Percentiles rank a stretch among this genome's conserved stretches.
Evolutionary conservation across 2,329 filamentous ascomycete species (phyloP).

Genomic region (Ophiostoma perfectum): DNA sequence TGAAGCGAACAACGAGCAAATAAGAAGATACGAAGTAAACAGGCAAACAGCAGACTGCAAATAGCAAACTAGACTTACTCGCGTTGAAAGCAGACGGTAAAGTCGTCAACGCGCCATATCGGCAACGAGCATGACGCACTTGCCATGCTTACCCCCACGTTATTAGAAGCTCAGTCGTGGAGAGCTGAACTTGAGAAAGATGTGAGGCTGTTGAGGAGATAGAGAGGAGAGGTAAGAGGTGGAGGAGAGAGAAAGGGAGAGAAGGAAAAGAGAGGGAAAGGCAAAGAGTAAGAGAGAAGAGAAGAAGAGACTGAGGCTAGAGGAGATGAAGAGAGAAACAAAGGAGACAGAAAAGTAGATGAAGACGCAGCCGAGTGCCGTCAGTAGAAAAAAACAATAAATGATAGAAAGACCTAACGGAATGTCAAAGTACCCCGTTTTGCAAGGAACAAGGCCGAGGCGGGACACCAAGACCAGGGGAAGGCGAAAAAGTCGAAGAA

Average conservation of each 20-base stretch:
- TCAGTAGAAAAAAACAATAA: background rate
- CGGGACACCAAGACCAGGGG: conserved; percentile 11
- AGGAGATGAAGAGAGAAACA: background rate
- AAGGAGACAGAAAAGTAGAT: conserved; percentile 1
- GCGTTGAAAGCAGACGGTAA: conserved; percentile 57
- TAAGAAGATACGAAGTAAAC: too few relatives aligned
- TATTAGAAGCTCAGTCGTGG: conserved; percentile 9
- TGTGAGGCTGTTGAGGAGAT: background rate
- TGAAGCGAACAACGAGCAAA: background rate
- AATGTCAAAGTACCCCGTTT: conserved; percentile 10
- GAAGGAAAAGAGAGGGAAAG: background rate
- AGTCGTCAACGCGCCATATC: conserved; percentile 60
- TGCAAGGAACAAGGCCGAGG: conserved; percentile 8
- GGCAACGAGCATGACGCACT: conserved; percentile 54
- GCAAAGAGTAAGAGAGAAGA: background rate
- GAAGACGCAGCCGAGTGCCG: conserved; percentile 11
- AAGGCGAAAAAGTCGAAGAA: conserved; percentile 11
- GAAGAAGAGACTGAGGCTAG: too few relatives aligned
- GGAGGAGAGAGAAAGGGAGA: background rate
- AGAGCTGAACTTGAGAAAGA: conserved; percentile 8
- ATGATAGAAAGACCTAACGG: background rate
- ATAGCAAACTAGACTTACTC: conserved; percentile 50
- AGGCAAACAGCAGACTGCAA: background rate
- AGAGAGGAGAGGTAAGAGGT: background rate
- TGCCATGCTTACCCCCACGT: conserved; percentile 37